phyloP scores from a whole-genome alignment of 345 rosid species.

The Lepidium africanum region DNA sequence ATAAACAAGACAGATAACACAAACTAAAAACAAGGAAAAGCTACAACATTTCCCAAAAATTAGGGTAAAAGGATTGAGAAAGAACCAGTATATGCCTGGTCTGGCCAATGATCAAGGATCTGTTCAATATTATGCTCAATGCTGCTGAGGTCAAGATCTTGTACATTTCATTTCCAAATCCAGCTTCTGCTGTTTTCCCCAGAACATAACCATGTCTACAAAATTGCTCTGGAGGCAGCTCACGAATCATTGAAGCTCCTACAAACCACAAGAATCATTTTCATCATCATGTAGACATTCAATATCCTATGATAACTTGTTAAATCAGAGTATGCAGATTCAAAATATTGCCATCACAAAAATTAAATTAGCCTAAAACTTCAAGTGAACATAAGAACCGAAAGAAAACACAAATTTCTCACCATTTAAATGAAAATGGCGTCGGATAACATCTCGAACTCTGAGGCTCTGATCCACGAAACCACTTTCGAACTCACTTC shows the following conservation, averaged over 20 bases:
- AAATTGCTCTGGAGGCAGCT: conserved; percentile 71
- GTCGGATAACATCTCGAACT: conserved; percentile 48
- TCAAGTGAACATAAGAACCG: neutral
- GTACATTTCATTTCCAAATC: conserved; percentile 97
- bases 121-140: conserved; percentile 76
- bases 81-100: conserved; percentile 99
- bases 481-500: conserved; percentile 50
- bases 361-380: neutral
- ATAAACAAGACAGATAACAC: conserved; percentile 23
- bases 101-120: conserved; percentile 96
- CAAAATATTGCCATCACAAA: neutral
- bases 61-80: conserved; percentile 71
- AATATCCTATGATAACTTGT: neutral
- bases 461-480: conserved; percentile 55
- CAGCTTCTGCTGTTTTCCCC: conserved; percentile 95
- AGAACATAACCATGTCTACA: conserved; percentile 78
- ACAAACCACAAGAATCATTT: conserved; percentile 2
- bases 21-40: neutral
- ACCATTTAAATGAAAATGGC: conserved; percentile 63
- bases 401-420: neutral
- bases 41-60: neutral
- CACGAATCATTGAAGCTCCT: conserved; percentile 72
- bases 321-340: neutral
- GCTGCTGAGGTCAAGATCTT: conserved; percentile 92
- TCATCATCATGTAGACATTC: neutral